A percentile compares a stretch with the other conserved stretches of the same genome.
phyloP scores from a whole-genome alignment of 2,329 filamentous ascomycete genomes.

The Diaporthe sp. region DNA sequence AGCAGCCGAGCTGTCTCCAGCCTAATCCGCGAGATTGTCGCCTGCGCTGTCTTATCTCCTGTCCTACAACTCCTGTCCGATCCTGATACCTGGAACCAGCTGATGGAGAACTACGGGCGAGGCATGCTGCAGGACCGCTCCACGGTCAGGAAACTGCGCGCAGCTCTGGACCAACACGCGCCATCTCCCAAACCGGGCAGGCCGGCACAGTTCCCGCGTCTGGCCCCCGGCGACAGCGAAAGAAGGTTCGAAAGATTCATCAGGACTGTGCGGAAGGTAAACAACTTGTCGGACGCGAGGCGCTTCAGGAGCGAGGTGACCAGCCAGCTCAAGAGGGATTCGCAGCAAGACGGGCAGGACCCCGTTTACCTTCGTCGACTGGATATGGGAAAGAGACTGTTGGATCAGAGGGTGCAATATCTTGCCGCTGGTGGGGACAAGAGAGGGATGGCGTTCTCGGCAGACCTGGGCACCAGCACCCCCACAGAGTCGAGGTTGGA shows the following conservation, averaged over 20 bases:
- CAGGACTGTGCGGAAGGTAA: constrained; percentile 86
- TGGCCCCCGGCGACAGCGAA: constrained; percentile 87
- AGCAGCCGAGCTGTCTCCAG: constrained; percentile 85
- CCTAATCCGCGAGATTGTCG: constrained; percentile 89
- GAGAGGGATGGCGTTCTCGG: constrained; percentile 46
- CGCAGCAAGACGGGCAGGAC: constrained; percentile 82
- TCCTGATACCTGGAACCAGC: constrained; percentile 96
- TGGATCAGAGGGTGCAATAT: constrained; percentile 90
- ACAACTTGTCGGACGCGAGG: constrained; percentile 91
- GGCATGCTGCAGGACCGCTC: constrained; percentile 94
- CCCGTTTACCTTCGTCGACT: constrained; percentile 88
- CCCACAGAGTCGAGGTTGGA: constrained; percentile 73
- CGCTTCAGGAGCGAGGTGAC: constrained; percentile 92
- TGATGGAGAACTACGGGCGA: constrained; percentile 90
- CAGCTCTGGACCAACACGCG: constrained; percentile 93
- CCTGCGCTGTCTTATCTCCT: constrained; percentile 90
- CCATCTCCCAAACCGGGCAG: constrained; percentile 79
- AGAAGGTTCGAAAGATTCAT: constrained; percentile 96
- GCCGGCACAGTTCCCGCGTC: constrained; percentile 79
- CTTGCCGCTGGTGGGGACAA: constrained; percentile 77
- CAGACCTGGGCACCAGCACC: constrained; percentile 44
- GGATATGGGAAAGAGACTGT: constrained; percentile 89
- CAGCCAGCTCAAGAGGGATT: constrained; percentile 90
- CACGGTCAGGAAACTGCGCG: constrained; percentile 90
- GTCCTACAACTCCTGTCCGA: constrained; percentile 85